phyloP scores from a whole-genome alignment of 768 basidiomycete species.

The Ephemerocybe angulata region DNA sequence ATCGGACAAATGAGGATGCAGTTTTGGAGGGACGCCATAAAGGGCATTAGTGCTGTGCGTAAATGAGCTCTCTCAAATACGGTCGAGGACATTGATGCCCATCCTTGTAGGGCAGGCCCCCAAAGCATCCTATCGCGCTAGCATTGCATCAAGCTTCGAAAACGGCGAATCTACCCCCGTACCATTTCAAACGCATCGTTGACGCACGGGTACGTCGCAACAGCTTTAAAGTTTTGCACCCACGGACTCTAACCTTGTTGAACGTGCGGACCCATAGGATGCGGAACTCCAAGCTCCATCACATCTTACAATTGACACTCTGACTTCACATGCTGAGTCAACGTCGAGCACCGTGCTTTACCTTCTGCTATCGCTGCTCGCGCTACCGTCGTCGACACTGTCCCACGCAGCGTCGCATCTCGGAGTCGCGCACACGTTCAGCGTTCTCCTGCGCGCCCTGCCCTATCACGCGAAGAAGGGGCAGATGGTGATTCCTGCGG shows the following conservation, averaged over 20 bases:
- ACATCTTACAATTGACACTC: slow-evolving; percentile 62
- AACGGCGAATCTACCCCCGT: slow-evolving; percentile 51
- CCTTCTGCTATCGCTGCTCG: slow-evolving; percentile 65
- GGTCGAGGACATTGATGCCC: slow-evolving; percentile 14
- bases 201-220: slow-evolving; percentile 68
- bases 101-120: slow-evolving; percentile 59
- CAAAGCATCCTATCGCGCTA: slow-evolving; percentile 76
- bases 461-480: slow-evolving; percentile 74
- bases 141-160: slow-evolving; percentile 60
- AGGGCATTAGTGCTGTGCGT: slow-evolving; percentile 60
- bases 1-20: slow-evolving; percentile 85
- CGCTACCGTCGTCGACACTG: slow-evolving; percentile 49
- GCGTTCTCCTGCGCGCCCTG: slow-evolving; percentile 69
- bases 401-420: slow-evolving; percentile 83
- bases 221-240: slow-evolving; percentile 5
- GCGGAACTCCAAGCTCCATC: slow-evolving; percentile 61
- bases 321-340: slow-evolving; percentile 73
- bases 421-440: slow-evolving; percentile 67
- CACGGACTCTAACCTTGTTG: slow-evolving; percentile 14
- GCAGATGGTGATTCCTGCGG: slow-evolving; percentile 73
- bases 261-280: slow-evolving; percentile 40
- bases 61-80: slow-evolving; percentile 8
- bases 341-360: slow-evolving; percentile 79
- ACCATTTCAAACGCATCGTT: slow-evolving; percentile 79
- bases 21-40: slow-evolving; percentile 83